Evolutionary conservation across 2,329 filamentous ascomycete species (phyloP).

Genomic region (Blumeria hordei): DNA sequence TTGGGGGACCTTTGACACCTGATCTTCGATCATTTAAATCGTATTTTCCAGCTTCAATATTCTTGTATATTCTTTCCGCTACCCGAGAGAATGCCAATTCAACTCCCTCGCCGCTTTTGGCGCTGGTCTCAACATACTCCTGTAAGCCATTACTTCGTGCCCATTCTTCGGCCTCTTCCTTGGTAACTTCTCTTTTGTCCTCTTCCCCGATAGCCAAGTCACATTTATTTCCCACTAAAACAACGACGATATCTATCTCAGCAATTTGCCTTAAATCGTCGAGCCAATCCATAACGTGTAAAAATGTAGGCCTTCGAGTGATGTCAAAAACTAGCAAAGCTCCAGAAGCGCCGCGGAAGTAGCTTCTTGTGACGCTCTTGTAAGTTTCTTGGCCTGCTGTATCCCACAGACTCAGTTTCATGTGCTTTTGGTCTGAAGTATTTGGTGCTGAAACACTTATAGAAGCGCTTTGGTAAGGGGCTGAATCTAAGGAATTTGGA

Average conservation of each 20-base stretch:
- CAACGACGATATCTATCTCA: slow-evolving; percentile 82
- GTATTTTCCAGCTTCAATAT: slow-evolving; percentile 77
- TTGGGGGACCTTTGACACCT: slow-evolving; percentile 56
- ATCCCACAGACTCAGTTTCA: slow-evolving; percentile 90
- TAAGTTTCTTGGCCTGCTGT: slow-evolving; percentile 95
- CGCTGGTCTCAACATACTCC: slow-evolving; percentile 87
- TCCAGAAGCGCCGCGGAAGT: slow-evolving; percentile 43
- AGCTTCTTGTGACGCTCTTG: slow-evolving; percentile 79
- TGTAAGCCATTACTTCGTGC: slow-evolving; percentile 64
- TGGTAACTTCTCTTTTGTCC: slow-evolving; percentile 57
- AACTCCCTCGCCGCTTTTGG: slow-evolving; percentile 85
- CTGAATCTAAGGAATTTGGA: slow-evolving; percentile 30
- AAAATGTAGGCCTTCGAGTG: slow-evolving; percentile 60
- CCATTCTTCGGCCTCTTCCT: slow-evolving; percentile 74
- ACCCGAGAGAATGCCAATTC: slow-evolving; percentile 85
- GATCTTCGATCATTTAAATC: slow-evolving; percentile 82
- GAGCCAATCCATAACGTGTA: slow-evolving; percentile 78
- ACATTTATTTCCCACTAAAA: slow-evolving; percentile 86
- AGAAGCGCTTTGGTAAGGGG: slow-evolving; percentile 20
- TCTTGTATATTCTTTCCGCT: slow-evolving; percentile 84
- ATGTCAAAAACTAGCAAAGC: slow-evolving; percentile 89
- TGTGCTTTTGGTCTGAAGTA: slow-evolving; percentile 36
- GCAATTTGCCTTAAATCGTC: slow-evolving; percentile 85
- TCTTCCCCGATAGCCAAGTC: slow-evolving; percentile 39
- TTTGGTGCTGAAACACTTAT: slow-evolving; percentile 10